phyloP scores from a whole-genome alignment of 257 asterid species.

The Ehretia macrophylla region DNA sequence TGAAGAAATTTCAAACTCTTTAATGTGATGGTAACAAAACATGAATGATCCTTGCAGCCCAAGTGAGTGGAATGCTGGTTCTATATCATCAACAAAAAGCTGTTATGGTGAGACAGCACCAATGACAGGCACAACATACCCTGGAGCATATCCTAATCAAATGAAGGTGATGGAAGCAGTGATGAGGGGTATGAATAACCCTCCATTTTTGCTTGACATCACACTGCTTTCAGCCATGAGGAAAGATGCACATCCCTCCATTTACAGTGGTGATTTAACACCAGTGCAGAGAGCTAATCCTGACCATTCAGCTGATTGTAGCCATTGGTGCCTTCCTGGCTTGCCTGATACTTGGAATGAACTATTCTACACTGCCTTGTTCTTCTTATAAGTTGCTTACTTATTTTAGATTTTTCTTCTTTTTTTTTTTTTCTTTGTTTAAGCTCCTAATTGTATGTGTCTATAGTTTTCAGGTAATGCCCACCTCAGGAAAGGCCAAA shows the following conservation, averaged over 20 bases:
- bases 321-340: constrained; percentile 99
- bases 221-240: constrained; percentile 87
- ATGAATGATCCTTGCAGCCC: constrained; percentile 46
- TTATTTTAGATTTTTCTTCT: too few species aligned
- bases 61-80: constrained; percentile 68
- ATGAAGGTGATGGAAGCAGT: constrained; percentile 57
- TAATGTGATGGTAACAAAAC: too few species aligned
- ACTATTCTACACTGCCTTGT: constrained; percentile 63
- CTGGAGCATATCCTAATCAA: constrained; percentile 54
- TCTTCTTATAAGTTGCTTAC: constrained; percentile 30
- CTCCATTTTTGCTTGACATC: constrained; percentile 77
- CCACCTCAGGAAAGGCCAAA: not conserved
- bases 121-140: constrained; percentile 36
- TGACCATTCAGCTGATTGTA: constrained; percentile 82
- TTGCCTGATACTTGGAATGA: constrained; percentile 98
- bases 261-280: constrained; percentile 75
- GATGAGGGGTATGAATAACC: constrained; percentile 52
- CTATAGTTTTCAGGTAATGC: not conserved
- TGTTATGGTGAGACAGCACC: constrained; percentile 90
- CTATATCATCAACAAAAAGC: constrained; percentile 49
- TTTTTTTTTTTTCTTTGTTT: too few species aligned
- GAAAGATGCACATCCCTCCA: constrained; percentile 94
- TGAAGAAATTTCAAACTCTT: too few species aligned
- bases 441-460: too few species aligned
- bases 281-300: constrained; percentile 77